Evolutionary conservation across 1,139 yeast species (phyloP).

Genomic region (Hyphopichia khmerensis): DNA sequence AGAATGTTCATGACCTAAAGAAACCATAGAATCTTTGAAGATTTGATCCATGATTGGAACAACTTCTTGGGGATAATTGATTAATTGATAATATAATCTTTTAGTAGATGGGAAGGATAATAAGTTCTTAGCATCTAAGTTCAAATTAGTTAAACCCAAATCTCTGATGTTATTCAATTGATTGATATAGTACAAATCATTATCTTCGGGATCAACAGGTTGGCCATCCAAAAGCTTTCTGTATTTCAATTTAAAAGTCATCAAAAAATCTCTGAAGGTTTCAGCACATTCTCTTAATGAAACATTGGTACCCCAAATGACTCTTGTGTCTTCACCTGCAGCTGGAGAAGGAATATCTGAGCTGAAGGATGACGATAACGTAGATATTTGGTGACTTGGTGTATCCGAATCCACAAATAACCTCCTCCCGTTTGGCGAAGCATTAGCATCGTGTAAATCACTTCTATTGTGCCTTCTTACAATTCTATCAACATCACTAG

Average conservation of each 20-base stretch:
- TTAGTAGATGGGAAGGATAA: conserved; percentile 74
- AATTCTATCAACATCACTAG: conserved; percentile 45
- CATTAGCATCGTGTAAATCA: conserved; percentile 41
- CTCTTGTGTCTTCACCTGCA: conserved; percentile 71
- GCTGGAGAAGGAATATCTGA: conserved; percentile 25
- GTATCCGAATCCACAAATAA: conserved; percentile 25
- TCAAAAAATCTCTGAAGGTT: conserved; percentile 76
- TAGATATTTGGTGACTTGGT: conserved; percentile 10
- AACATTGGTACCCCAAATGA: conserved; percentile 98
- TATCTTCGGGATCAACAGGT: conserved; percentile 54
- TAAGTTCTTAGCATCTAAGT: conserved; percentile 79
- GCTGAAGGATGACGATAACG: conserved; percentile 15
- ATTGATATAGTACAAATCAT: conserved; percentile 70
- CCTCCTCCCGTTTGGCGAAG: conserved; percentile 43
- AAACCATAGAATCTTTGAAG: conserved; percentile 84
- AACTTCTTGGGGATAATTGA: conserved; percentile 94
- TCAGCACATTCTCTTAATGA: conserved; percentile 84
- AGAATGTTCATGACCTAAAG: conserved; percentile 52
- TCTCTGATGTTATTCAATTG: conserved; percentile 73
- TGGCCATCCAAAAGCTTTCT: conserved; percentile 53
- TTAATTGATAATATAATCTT: conserved; percentile 78
- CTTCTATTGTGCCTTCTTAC: conserved; percentile 42
- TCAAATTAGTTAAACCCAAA: conserved; percentile 77
- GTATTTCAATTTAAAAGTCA: conserved; percentile 78
- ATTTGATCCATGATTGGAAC: conserved; percentile 98